phyloP scores from a whole-genome alignment of 2,329 filamentous ascomycete genomes.

The Ophiocordyceps australis region DNA sequence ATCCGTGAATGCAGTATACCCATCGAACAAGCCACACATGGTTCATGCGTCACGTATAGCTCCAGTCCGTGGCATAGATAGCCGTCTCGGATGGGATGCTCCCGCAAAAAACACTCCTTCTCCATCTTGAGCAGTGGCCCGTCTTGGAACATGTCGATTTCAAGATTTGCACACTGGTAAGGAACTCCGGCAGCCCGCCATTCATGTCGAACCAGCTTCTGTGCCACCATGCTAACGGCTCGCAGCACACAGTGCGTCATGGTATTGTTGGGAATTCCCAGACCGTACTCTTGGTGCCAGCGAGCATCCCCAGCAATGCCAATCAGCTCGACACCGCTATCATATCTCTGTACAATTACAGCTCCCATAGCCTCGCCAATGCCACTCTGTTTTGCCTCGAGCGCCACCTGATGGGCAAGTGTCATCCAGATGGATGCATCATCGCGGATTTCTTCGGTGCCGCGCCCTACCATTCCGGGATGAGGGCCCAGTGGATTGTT shows the following conservation, averaged over 20 bases:
- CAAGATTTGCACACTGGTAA: slow-evolving; percentile 20
- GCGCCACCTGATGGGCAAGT: slow-evolving; percentile 45
- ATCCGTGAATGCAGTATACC: slow-evolving; percentile 88
- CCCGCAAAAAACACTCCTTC: slow-evolving; percentile 38
- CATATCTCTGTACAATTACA: slow-evolving; percentile 51
- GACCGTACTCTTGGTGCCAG: slow-evolving; percentile 35
- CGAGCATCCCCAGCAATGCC: slow-evolving; percentile 63
- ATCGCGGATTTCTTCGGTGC: slow-evolving; percentile 47
- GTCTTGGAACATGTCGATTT: slow-evolving; percentile 49
- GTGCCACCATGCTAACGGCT: slow-evolving; percentile 68
- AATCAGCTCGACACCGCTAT: slow-evolving; percentile 36
- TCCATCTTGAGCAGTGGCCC: slow-evolving; percentile 52
- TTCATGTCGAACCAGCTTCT: slow-evolving; percentile 41
- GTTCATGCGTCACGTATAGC: slow-evolving; percentile 88
- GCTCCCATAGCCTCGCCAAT: slow-evolving; percentile 56
- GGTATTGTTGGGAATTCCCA: slow-evolving; percentile 42
- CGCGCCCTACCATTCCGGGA: slow-evolving; percentile 52
- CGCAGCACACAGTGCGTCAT: slow-evolving; percentile 65
- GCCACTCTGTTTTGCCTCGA: slow-evolving; percentile 34
- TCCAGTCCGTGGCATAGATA: slow-evolving; percentile 92
- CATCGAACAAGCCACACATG: slow-evolving; percentile 95
- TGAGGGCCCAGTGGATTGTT: slow-evolving; percentile 77
- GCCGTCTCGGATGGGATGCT: slow-evolving; percentile 53
- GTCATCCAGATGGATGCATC: slow-evolving; percentile 49
- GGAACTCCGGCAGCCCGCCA: slow-evolving; percentile 18